These are phyloP conservation scores for Cutaneotrichosporon sp. DNA, from an alignment of 1,284 basidiomycete species.

Conservation along the genomic window DNA sequence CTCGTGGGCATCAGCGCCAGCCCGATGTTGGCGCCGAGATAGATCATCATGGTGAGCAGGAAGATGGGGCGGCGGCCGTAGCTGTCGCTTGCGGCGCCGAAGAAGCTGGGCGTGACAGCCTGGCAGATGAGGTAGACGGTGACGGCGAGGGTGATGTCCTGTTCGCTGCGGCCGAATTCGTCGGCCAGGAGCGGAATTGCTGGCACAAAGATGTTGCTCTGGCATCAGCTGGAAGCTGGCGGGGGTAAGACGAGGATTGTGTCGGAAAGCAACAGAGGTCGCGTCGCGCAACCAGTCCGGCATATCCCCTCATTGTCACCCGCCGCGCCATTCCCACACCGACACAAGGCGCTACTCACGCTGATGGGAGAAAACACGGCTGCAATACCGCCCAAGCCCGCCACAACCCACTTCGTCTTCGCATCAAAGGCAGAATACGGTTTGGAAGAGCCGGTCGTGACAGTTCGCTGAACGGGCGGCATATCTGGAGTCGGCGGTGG, in stretches of 20 bases:
- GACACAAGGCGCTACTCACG: conserved; percentile 5
- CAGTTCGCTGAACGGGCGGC: conserved; percentile 1
- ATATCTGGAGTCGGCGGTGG: background rate
- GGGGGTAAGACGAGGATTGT: too few species aligned
- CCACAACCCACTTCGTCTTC: conserved; percentile 32
- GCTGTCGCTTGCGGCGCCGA: conserved; percentile 41
- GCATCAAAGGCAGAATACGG: conserved; percentile 38
- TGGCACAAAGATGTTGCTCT: conserved; percentile 20
- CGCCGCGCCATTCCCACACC: background rate
- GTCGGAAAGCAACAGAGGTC: background rate
- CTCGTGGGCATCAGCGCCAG: conserved; percentile 41
- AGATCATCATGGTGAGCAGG: conserved; percentile 41
- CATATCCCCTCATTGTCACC: too few species aligned
- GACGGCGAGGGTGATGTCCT: conserved; percentile 43
- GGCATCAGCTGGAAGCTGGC: too few species aligned
- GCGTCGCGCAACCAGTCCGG: too few species aligned
- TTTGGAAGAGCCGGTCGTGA: conserved; percentile 12
- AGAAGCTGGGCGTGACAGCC: conserved; percentile 45
- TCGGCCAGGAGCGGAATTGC: conserved; percentile 30
- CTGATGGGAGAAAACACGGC: conserved; percentile 32
- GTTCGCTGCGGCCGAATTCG: conserved; percentile 32
- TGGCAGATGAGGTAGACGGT: conserved; percentile 47
- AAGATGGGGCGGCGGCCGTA: conserved; percentile 42
- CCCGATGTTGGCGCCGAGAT: conserved; percentile 43
- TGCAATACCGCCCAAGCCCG: conserved; percentile 26